Percentiles rank a stretch among this genome's conserved stretches.
These are phyloP conservation scores for Kwoniella botswanensis DNA, from an alignment of 768 basidiomycete species.

Conservation along the genomic window DNA sequence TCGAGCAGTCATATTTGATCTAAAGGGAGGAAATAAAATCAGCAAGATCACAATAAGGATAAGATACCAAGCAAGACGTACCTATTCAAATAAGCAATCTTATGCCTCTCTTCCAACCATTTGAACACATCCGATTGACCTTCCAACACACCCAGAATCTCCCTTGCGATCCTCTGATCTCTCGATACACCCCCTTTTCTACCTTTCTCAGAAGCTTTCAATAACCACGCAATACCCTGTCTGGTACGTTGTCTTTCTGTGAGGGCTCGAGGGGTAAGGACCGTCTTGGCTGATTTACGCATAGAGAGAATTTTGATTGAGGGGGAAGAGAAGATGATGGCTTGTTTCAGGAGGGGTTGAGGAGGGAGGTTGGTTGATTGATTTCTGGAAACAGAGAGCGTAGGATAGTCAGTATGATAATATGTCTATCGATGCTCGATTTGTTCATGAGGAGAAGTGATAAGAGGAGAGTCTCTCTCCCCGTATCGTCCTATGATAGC, in stretches of 20 bases:
- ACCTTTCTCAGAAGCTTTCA: constrained; percentile 67
- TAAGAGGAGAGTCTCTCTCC: too few relatives aligned
- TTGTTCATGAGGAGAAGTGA: not conserved
- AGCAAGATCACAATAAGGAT: not conserved
- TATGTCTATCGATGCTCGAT: constrained; percentile 2
- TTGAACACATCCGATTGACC: constrained; percentile 66
- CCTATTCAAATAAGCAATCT: constrained; percentile 71
- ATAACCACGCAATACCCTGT: constrained; percentile 73
- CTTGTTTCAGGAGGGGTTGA: constrained; percentile 76
- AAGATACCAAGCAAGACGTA: constrained; percentile 29
- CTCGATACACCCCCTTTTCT: constrained; percentile 63
- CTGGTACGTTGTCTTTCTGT: constrained; percentile 79
- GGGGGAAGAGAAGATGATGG: constrained; percentile 72
- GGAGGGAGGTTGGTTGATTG: constrained; percentile 77
- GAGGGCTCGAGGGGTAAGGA: constrained; percentile 71
- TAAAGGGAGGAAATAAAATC: not conserved
- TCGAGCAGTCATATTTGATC: constrained; percentile 33
- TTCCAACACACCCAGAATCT: constrained; percentile 73
- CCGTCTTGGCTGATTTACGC: constrained; percentile 70
- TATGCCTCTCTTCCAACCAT: constrained; percentile 70
- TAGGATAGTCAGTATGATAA: constrained; percentile 58
- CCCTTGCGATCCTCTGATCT: constrained; percentile 75
- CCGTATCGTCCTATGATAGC: too few relatives aligned
- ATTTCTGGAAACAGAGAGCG: constrained; percentile 64
- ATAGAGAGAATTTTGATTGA: constrained; percentile 68